A percentile compares a stretch with the other conserved stretches of the same genome.
phyloP scores from a whole-genome alignment of 257 asterid genomes.

The Fraxinus anomala region DNA sequence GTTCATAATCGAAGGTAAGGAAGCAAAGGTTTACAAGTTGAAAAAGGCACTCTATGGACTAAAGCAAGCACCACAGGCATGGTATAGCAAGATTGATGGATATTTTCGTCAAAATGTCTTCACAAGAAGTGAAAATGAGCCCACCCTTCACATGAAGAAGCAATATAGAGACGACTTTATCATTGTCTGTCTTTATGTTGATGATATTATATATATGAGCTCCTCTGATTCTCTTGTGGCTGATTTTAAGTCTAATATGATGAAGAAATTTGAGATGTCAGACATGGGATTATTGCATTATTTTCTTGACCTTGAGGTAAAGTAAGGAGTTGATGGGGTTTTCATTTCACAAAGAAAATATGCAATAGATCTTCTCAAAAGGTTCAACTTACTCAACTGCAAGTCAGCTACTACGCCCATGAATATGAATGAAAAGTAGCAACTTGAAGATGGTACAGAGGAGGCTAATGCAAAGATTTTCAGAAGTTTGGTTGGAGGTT shows the following conservation, averaged over 20 bases:
- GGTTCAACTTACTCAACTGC: no score
- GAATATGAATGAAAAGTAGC: slow-evolving; percentile 5
- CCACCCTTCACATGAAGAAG: slow-evolving; percentile 18
- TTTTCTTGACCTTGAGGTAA: background rate
- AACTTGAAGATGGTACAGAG: background rate
- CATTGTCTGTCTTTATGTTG: slow-evolving; percentile 2
- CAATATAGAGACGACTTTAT: background rate
- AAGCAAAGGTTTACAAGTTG: background rate
- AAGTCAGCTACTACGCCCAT: no score
- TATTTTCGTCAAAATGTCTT: slow-evolving; percentile 3
- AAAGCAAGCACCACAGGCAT: background rate
- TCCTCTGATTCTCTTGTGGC: background rate
- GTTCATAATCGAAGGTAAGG: background rate
- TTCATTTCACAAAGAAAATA: no score
- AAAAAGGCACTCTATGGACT: background rate
- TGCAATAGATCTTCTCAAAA: no score
- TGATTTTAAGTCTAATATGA: slow-evolving; percentile 16
- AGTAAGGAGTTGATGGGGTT: no score
- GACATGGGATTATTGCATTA: slow-evolving; percentile 12
- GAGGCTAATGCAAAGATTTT: background rate
- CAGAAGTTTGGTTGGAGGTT: slow-evolving; percentile 23
- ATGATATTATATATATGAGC: slow-evolving; percentile 15
- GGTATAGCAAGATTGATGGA: slow-evolving; percentile 11
- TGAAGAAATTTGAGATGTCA: slow-evolving; percentile 5
- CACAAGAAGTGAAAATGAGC: slow-evolving; percentile 16